Conservation (phyloP, 192 early-diverging fungal genomes). For the Backusella mclennaniae region DNA sequence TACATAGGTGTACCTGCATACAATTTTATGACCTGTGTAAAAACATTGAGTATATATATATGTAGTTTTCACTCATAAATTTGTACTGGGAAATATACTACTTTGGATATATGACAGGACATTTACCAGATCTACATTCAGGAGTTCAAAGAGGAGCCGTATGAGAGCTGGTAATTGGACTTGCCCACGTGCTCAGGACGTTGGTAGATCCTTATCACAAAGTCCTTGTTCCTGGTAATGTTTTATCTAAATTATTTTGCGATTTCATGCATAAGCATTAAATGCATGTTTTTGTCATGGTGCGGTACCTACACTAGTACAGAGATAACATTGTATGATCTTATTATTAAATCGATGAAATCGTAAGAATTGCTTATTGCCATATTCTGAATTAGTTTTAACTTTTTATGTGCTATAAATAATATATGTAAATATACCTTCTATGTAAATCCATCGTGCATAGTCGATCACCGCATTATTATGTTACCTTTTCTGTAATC, state of each 20-base stretch:
- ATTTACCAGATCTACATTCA: slow-evolving; percentile 59
- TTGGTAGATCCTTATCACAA: slow-evolving; percentile 51
- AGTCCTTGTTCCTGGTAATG: slow-evolving; percentile 56
- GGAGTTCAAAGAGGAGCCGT: slow-evolving; percentile 73
- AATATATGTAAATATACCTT: too few species aligned
- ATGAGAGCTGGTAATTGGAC: slow-evolving; percentile 64
- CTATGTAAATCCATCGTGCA: not conserved
- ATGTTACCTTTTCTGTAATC: not conserved
- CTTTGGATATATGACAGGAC: slow-evolving; percentile 22
- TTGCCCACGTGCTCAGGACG: slow-evolving; percentile 56
- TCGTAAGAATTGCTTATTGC: slow-evolving; percentile 8
- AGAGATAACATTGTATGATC: slow-evolving; percentile 55
- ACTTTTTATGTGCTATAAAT: not conserved
- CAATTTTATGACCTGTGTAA: too few species aligned
- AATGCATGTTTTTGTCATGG: slow-evolving; percentile 50
- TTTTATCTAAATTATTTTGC: not conserved
- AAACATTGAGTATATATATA: too few species aligned
- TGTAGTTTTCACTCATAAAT: too few species aligned
- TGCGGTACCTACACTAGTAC: slow-evolving; percentile 41
- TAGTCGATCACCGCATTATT: slow-evolving; percentile 1
- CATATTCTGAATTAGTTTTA: not conserved
- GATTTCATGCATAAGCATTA: not conserved
- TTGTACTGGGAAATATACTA: not conserved
- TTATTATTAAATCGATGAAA: slow-evolving; percentile 38
- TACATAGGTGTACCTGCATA: too few species aligned